Evolutionary conservation across 2,329 filamentous ascomycete species (phyloP).

Genomic region (Alternaria gansuensis): DNA sequence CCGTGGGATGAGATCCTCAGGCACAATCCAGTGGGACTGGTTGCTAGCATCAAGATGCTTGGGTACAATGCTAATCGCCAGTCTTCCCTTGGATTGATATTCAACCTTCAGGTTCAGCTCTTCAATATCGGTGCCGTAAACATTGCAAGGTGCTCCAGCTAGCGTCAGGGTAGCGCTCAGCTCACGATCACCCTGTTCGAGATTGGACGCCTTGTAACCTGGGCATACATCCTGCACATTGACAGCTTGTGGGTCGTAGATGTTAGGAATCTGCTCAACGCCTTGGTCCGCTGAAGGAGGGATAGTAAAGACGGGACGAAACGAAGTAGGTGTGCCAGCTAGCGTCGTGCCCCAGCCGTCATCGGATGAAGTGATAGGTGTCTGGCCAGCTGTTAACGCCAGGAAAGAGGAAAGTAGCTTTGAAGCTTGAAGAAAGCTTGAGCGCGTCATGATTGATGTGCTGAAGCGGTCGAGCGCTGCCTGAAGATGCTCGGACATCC

Average conservation of each 20-base stretch:
- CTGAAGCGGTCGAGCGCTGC: constrained; percentile 24
- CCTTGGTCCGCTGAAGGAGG: constrained; percentile 49
- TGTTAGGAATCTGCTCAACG: constrained; percentile 64
- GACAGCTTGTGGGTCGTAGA: constrained; percentile 69
- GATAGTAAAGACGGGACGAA: constrained; percentile 49
- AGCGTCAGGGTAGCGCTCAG: constrained; percentile 63
- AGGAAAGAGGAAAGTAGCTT: constrained; percentile 37
- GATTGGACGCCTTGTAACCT: constrained; percentile 64
- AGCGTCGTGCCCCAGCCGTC: constrained; percentile 37
- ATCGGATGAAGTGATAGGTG: constrained; percentile 31
- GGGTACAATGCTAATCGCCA: constrained; percentile 76
- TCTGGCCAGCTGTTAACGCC: constrained; percentile 35
- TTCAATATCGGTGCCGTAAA: constrained; percentile 78
- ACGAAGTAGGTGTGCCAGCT: constrained; percentile 43
- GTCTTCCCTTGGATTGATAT: constrained; percentile 70
- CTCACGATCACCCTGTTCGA: constrained; percentile 58
- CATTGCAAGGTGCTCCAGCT: constrained; percentile 69
- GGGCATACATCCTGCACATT: constrained; percentile 71
- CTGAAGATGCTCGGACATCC: constrained; percentile 9
- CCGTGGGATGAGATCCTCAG: constrained; percentile 68
- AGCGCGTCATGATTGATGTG: constrained; percentile 35
- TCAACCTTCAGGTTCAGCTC: constrained; percentile 72
- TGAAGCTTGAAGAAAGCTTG: constrained; percentile 36
- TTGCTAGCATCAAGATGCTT: constrained; percentile 69
- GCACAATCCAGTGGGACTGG: constrained; percentile 71